Evolutionary conservation across 2,329 filamentous ascomycete genomes (phyloP), one percentile per base, ranked within the genome.

Genomic region (Colletotrichum scovillei): DNA sequence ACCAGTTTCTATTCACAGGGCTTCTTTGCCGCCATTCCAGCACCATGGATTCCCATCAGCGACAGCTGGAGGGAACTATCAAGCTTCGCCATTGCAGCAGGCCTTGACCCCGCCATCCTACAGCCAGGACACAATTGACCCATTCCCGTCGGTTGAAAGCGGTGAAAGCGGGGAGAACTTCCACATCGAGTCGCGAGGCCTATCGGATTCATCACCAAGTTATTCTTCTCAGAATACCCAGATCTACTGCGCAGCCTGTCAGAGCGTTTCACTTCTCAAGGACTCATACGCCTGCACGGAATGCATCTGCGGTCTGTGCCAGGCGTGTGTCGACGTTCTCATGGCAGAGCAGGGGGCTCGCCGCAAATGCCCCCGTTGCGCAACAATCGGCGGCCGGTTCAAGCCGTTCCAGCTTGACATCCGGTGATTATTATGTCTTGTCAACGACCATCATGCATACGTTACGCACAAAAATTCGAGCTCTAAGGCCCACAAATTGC

Each of bases 261-360:
- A 94, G 76, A 91, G 92, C 49, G 87, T 95, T 22, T 95, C 93
- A 64, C 86, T 92, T 12, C 86, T 98, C 30, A 92, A 92, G 78
- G 93, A 96, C 78, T 97, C 94, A 42, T 98, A 95, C 80, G 96
- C 96, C 26, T 98, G 96, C 82, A 98, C 95, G 1, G 95, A 98
- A 82, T 98, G 97, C 82, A 97, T 98, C 75, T 97, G 95, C 81
- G 96, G 95, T 19, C 89, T 98, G 63, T 98, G 97, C 82, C 91
- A 92, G 75, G 91, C 95, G 72, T 98, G 96, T 79, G 95, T 98
- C 71, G 93, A 95, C 78, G 91, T 94, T 42, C 86, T 96, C 68
- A 92, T 94, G 83, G 90, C 89, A 77, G 93, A 95, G 80, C 92
- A 95, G 80, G 91, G 93, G 63, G 93, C 93, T 14, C 85, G 93